Percentiles rank a stretch among this genome's conserved stretches.
Evolutionary conservation across 2,329 filamentous ascomycete genomes (phyloP).

Genomic region (Sarocladium brachiariae): DNA sequence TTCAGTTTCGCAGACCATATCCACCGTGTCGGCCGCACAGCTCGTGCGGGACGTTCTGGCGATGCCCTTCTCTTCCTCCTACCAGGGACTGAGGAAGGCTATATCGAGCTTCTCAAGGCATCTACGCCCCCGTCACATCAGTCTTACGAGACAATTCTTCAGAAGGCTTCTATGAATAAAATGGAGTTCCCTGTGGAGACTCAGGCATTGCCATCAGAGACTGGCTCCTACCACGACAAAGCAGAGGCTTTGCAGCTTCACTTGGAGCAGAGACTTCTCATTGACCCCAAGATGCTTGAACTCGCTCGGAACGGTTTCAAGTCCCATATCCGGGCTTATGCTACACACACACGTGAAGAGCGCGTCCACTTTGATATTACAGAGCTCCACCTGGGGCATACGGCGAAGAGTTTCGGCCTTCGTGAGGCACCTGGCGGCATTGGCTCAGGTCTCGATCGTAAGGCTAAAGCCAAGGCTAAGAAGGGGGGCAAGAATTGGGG

Average conservation of each 20-base stretch:
- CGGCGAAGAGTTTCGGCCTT: conserved; percentile 88
- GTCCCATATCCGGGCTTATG: conserved; percentile 88
- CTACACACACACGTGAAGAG: conserved; percentile 84
- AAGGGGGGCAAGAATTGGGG: conserved; percentile 29
- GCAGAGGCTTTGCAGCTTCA: conserved; percentile 54
- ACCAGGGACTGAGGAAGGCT: conserved; percentile 87
- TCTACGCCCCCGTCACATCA: conserved; percentile 42
- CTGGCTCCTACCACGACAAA: conserved; percentile 38
- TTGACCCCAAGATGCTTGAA: conserved; percentile 64
- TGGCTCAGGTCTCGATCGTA: conserved; percentile 46
- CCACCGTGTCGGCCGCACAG: conserved; percentile 90
- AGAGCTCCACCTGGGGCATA: conserved; percentile 81
- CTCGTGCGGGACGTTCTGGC: conserved; percentile 82
- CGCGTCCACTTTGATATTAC: conserved; percentile 86
- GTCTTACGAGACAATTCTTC: conserved; percentile 47
- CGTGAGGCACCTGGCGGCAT: conserved; percentile 85
- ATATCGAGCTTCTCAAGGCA: conserved; percentile 63
- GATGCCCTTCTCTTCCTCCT: conserved; percentile 84
- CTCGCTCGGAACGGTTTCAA: conserved; percentile 81
- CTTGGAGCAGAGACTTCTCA: conserved; percentile 51
- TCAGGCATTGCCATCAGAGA: conserved; percentile 36
- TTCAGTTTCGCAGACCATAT: conserved; percentile 92
- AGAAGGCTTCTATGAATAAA: conserved; percentile 57
- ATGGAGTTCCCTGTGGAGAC: conserved; percentile 67
- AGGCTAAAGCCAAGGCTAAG: conserved; percentile 33